Evolutionary conservation across 2,329 filamentous ascomycete genomes (phyloP).

Genomic region (Aureobasidium musti): DNA sequence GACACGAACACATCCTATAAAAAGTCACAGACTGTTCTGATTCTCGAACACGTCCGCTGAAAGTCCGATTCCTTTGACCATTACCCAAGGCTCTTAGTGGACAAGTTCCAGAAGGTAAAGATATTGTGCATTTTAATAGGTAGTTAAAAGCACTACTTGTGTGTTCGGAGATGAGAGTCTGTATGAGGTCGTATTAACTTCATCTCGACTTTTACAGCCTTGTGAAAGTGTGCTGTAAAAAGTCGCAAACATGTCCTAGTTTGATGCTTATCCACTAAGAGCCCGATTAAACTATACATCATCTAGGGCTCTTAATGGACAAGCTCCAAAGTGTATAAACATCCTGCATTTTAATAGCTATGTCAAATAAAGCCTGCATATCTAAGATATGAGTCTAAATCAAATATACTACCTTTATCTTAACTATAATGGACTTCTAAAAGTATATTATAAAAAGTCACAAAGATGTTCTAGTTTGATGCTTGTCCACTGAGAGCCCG

Average conservation of each 20-base stretch:
- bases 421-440: background rate
- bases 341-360: background rate
- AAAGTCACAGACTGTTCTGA: too few relatives aligned
- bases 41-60: too few relatives aligned
- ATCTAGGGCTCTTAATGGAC: background rate
- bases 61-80: too few relatives aligned
- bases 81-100: too few relatives aligned
- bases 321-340: background rate
- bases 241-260: background rate
- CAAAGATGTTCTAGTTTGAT: background rate
- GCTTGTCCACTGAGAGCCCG: background rate
- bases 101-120: too few relatives aligned
- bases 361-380: background rate
- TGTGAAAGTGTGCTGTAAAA: too few relatives aligned
- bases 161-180: too few relatives aligned
- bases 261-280: background rate
- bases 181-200: too few relatives aligned
- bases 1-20: too few relatives aligned
- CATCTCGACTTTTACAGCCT: too few relatives aligned
- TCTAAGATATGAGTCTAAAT: background rate
- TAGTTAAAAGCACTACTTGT: too few relatives aligned
- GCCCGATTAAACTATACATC: background rate
- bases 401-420: background rate
- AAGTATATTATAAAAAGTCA: background rate
- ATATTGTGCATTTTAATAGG: too few relatives aligned